A percentile compares a stretch with the other conserved stretches of the same genome.
Conservation (phyloP, 257 asterid genomes). For the Solanum habrochaites region DNA sequence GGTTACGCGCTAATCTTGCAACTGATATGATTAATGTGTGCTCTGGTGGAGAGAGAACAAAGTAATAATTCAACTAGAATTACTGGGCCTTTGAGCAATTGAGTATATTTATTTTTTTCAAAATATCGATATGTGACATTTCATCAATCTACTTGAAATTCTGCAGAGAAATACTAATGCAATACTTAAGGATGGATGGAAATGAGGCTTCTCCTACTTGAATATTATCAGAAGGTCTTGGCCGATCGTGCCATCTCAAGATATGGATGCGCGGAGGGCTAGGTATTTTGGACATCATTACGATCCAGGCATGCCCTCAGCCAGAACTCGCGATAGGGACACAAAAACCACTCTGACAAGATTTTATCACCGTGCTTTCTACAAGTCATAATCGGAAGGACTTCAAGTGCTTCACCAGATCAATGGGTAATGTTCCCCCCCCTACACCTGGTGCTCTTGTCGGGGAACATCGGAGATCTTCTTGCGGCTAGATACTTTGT, state of each 20-base stretch:
- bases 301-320: conserved; percentile 63
- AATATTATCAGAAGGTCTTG: conserved; percentile 51
- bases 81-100: no score
- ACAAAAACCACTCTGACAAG: conserved; percentile 38
- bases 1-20: neutral
- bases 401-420: conserved; percentile 31
- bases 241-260: conserved; percentile 29
- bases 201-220: conserved; percentile 31
- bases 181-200: conserved; percentile 28
- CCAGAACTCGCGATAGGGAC: conserved; percentile 56
- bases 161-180: conserved; percentile 46
- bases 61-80: neutral
- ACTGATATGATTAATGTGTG: neutral
- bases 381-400: conserved; percentile 56
- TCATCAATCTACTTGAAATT: neutral
- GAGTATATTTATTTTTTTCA: neutral
- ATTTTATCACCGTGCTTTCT: conserved; percentile 51
- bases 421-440: conserved; percentile 47
- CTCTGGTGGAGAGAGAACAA: neutral
- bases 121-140: neutral
- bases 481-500: conserved; percentile 30
- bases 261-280: conserved; percentile 49
- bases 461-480: conserved; percentile 51
- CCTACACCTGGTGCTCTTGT: conserved; percentile 43
- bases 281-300: conserved; percentile 33